These are phyloP conservation scores for Protostelium mycophagum DNA, from an alignment of 78 protist genomes.

Conservation along the genomic window DNA sequence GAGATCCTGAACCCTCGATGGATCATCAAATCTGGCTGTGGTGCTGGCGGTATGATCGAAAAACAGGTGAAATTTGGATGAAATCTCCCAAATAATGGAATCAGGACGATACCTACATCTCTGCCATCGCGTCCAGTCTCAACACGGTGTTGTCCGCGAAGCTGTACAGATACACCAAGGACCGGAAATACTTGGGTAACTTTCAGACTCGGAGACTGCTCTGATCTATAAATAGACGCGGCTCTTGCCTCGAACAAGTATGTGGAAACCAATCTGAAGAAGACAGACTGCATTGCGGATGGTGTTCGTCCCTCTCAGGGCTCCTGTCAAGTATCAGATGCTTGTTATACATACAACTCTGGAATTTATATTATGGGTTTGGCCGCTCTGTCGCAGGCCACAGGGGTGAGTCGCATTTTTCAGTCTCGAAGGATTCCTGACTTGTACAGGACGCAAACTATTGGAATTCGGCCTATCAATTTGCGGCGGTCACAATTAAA, in stretches of 20 bases:
- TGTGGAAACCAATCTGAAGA: neutral
- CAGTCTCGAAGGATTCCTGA: neutral
- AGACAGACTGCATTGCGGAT: neutral
- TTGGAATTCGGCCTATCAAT: neutral
- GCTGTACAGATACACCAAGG: neutral
- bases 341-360: neutral
- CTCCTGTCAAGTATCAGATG: neutral
- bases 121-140: neutral
- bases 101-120: neutral
- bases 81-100: too few relatives aligned
- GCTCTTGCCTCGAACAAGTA: neutral
- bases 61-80: too few relatives aligned
- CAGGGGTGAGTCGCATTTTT: neutral
- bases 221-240: neutral
- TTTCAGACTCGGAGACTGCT: neutral
- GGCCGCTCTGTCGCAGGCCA: neutral
- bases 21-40: neutral
- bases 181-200: neutral
- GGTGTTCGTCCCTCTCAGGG: neutral
- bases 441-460: neutral
- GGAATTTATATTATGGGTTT: neutral
- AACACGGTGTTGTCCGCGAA: neutral
- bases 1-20: neutral
- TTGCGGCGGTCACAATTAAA: neutral
- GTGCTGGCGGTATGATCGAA: neutral